Base-by-base conservation (phyloP, 495 filamentous ascomycete genomes). In the Paragyromitra xinjiangensis region DNA sequence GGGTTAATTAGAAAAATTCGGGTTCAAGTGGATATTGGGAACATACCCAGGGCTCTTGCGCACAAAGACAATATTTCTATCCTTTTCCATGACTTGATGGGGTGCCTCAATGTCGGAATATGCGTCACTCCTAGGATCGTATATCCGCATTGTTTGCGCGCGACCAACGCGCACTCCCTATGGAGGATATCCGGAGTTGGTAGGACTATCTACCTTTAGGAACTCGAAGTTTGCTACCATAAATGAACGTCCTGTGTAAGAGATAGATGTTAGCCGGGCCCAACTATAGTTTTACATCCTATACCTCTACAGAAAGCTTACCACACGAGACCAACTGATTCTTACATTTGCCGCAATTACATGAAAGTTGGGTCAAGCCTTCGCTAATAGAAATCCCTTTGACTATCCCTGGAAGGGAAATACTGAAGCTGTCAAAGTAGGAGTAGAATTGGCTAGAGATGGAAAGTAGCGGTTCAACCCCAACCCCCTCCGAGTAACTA, bases 181-280 rank as follows among this genome's bases (percentile, higher is more conserved):
- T 5, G 7, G 61, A 44, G 26, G 39, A 19, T 19, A 2, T 11
- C 0, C 61, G 6, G n/a, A 11, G 8, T 5, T 8, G 0, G 39
- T 0, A 12, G 11, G 40, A 12, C 5, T 8, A 26, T 7, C 39
- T 45, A 64, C 9, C 39, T 11, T 9, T 12, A 64, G 24, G 19
- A 26, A 64, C n/a, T 44, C 61, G 39, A 64, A 45, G n/a, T 64
- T 64, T 12, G 61, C 61, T 19, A 64, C 61, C 39, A 64, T 64
- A 24, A 64, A 45, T 26, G n/a, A 44, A 3, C 39, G 39, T 14
- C 6, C 61, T 64, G 8, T 45, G 12, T 12, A 12, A 26, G 7
- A 12, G 11, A 24, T n/a, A 22, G 2, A 16, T 42, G 2, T 64
- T 26, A 64, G 39, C 1, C 6, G 11, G 0, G 0, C 8, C 40